Evolutionary conservation across 139 green algal species (phyloP).

Genomic region (Volvox reticuliferus): DNA sequence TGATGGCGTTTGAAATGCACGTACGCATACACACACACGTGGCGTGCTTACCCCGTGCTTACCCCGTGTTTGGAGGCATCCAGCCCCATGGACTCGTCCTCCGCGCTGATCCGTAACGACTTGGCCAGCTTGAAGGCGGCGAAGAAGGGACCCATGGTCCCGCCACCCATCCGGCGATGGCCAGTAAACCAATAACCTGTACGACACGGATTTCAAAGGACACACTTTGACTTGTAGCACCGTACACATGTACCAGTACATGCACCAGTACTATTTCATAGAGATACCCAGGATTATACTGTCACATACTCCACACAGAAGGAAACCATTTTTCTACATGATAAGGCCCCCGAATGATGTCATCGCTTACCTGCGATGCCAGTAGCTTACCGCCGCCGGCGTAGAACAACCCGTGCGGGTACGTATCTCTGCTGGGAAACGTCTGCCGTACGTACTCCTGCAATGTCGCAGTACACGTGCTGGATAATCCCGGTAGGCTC

Average conservation of each 20-base stretch:
- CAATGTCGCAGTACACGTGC: too few relatives aligned
- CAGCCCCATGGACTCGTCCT: constrained; percentile 78
- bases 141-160: constrained; percentile 73
- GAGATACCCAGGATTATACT: too few relatives aligned
- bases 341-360: too few relatives aligned
- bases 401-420: constrained; percentile 73
- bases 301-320: too few relatives aligned
- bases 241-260: too few relatives aligned
- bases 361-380: constrained; percentile 55
- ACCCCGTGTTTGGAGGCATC: constrained; percentile 80
- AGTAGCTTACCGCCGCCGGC: constrained; percentile 69
- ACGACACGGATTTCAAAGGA: too few relatives aligned
- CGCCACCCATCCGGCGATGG: constrained; percentile 69
- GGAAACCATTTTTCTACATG: too few relatives aligned
- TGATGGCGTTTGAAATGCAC: too few relatives aligned
- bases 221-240: too few relatives aligned
- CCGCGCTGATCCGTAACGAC: constrained; percentile 69
- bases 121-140: constrained; percentile 70
- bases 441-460: constrained; percentile 67
- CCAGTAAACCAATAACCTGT: constrained; percentile 73
- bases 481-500: too few relatives aligned
- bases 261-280: too few relatives aligned
- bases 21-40: too few relatives aligned
- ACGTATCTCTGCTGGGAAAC: constrained; percentile 44
- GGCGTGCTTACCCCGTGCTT: neutral